Percentiles rank a stretch among this genome's conserved stretches.
phyloP scores from a whole-genome alignment of 2,329 filamentous ascomycete genomes.

The Penicillium janthinellum region DNA sequence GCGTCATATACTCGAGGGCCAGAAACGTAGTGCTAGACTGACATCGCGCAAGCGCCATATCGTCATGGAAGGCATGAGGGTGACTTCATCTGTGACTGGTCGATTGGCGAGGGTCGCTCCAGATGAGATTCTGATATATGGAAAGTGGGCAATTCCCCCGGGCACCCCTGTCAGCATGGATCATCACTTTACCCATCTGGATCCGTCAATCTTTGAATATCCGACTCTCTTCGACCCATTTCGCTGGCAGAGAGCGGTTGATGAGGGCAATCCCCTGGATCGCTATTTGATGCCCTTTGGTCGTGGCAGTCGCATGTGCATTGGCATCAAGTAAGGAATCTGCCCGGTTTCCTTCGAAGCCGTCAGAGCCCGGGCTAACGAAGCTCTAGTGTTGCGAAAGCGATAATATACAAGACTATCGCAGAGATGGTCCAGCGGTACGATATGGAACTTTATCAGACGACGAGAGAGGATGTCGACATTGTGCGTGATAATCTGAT shows the following conservation, averaged over 20 bases:
- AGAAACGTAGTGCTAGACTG: background rate
- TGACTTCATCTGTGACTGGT: background rate
- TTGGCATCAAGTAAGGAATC: background rate
- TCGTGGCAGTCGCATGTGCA: background rate
- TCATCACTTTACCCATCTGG: background rate
- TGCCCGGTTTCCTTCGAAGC: background rate
- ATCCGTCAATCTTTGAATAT: background rate
- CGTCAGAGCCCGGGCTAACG: background rate
- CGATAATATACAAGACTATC: background rate
- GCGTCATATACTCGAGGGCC: background rate
- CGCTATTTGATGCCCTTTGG: background rate
- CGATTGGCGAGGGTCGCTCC: background rate
- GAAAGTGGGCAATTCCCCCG: background rate
- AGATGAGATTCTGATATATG: background rate
- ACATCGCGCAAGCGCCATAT: background rate
- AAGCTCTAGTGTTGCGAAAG: background rate
- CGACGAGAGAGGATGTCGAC: background rate
- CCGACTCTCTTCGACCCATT: background rate
- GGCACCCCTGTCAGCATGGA: background rate
- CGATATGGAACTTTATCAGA: background rate
- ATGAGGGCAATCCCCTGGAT: background rate
- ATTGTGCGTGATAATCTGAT: background rate
- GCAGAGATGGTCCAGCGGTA: slow-evolving; percentile 1
- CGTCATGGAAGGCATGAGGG: background rate
- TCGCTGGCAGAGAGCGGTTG: background rate